Conservation (phyloP, 768 basidiomycete genomes). For the Naganishia antarctica region DNA sequence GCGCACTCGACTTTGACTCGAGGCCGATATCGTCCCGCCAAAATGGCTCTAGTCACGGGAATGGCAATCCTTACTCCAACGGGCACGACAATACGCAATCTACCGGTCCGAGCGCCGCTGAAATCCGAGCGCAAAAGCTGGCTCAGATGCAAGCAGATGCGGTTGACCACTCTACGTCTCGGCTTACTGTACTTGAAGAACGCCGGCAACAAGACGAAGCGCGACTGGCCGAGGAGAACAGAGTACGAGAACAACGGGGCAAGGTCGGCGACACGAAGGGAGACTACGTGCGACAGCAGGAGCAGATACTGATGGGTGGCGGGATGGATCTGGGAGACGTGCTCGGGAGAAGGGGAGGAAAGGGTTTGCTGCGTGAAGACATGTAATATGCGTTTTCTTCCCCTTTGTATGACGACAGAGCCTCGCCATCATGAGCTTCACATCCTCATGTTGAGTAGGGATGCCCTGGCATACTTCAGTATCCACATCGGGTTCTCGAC, state of each 20-base stretch:
- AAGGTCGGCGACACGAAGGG: constrained; percentile 70
- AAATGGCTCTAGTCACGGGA: neutral
- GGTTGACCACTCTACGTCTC: constrained; percentile 60
- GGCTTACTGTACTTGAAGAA: constrained; percentile 65
- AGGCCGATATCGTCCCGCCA: constrained; percentile 47
- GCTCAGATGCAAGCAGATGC: constrained; percentile 84
- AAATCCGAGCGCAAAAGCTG: constrained; percentile 68
- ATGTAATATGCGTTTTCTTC: neutral
- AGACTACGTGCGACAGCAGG: constrained; percentile 72
- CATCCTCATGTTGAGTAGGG: no score
- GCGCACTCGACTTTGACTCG: constrained; percentile 37
- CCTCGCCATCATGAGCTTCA: neutral
- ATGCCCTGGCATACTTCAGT: no score
- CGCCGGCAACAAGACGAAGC: constrained; percentile 72
- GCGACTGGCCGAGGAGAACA: constrained; percentile 68
- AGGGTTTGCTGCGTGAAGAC: constrained; percentile 45
- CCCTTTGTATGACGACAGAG: neutral
- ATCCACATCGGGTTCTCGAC: no score
- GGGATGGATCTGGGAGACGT: constrained; percentile 44
- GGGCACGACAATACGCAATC: neutral
- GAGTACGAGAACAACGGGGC: constrained; percentile 54
- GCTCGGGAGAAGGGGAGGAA: constrained; percentile 44
- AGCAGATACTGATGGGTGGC: constrained; percentile 78
- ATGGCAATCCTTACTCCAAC: neutral
- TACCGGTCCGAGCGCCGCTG: constrained; percentile 24